Percentiles rank a stretch among this genome's conserved stretches.
Evolutionary conservation across 192 early-diverging fungal species (phyloP).

Genomic region (Jimgerdemannia flammicorona): DNA sequence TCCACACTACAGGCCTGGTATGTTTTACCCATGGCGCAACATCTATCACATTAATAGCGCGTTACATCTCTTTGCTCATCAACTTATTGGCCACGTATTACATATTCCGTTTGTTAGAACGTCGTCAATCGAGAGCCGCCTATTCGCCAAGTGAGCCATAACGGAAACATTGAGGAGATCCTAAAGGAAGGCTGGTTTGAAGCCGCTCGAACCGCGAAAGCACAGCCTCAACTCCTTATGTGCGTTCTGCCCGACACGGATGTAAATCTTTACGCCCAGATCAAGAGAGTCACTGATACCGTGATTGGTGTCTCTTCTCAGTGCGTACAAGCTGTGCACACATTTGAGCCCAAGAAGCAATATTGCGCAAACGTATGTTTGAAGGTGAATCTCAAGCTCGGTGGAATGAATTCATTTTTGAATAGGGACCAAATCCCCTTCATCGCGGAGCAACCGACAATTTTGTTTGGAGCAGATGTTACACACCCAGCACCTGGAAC

Average conservation of each 20-base stretch:
- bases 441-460: conserved; percentile 66
- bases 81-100: conserved; percentile 5
- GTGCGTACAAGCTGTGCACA: conserved; percentile 84
- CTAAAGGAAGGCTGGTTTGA: conserved; percentile 68
- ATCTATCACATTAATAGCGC: conserved; percentile 48
- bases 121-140: conserved; percentile 62
- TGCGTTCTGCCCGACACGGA: conserved; percentile 83
- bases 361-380: conserved; percentile 95
- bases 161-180: conserved; percentile 64
- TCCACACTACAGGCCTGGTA: conserved; percentile 69
- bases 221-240: conserved; percentile 73
- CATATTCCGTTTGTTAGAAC: conserved; percentile 14
- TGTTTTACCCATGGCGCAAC: background rate
- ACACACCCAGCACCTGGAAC: conserved; percentile 79
- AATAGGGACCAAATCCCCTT: conserved; percentile 60
- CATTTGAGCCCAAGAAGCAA: conserved; percentile 72
- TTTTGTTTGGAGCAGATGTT: conserved; percentile 90
- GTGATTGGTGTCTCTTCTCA: conserved; percentile 87
- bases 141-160: conserved; percentile 51
- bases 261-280: conserved; percentile 75
- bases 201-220: conserved; percentile 57
- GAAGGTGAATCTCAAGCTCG: conserved; percentile 93
- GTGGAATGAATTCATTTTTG: conserved; percentile 82
- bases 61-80: conserved; percentile 22
- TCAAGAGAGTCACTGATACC: conserved; percentile 88